Conservation (phyloP, 148 eudicot species). For the Euryodendron excelsum region DNA sequence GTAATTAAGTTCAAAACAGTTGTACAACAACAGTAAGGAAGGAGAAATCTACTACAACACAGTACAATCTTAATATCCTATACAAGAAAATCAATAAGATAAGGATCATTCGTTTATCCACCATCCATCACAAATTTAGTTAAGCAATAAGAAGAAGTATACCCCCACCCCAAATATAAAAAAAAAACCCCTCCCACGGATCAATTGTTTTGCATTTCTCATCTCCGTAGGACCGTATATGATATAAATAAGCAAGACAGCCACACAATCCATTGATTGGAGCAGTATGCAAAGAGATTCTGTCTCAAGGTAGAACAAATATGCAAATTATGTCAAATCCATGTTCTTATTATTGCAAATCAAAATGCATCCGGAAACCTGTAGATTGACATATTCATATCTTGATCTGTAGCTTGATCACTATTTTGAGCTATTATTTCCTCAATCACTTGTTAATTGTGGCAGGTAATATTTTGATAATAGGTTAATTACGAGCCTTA, state of each 20-base stretch:
- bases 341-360: neutral
- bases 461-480: neutral
- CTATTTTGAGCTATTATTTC: neutral
- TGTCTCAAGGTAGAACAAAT: neutral
- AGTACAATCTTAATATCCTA: neutral
- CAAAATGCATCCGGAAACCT: neutral
- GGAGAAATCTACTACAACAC: neutral
- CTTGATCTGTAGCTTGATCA: neutral
- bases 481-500: neutral
- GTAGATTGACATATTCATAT: neutral
- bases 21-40: neutral
- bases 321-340: neutral
- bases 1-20: neutral
- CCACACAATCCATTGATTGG: neutral
- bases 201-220: neutral
- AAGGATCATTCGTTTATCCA: neutral
- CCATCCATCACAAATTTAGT: neutral
- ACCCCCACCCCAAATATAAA: too few relatives aligned
- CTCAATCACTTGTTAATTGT: neutral
- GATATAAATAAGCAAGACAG: neutral
- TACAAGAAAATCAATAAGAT: neutral
- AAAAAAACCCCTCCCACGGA: neutral
- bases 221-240: neutral
- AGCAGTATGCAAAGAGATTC: neutral
- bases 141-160: neutral